A percentile compares a stretch with the other conserved stretches of the same genome.
Conservation (phyloP, 176 grass and related monocot genomes). For the Echinochloa phyllopogon region DNA sequence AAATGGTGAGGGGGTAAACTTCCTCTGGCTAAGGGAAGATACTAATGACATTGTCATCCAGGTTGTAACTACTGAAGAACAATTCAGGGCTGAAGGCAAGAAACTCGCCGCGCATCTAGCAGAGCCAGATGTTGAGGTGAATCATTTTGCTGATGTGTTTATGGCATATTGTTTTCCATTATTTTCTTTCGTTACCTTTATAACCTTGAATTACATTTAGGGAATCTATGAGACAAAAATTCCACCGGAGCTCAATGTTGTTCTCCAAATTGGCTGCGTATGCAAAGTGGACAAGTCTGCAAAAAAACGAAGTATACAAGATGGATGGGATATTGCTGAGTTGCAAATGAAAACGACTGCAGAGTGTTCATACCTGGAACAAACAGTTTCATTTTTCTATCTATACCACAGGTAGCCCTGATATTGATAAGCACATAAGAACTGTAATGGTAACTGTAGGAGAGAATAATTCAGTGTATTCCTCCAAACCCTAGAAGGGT, state of each 20-base stretch:
- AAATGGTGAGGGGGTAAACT: conserved; percentile 25
- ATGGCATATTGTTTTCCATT: conserved; percentile 19
- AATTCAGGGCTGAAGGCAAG: conserved; percentile 84
- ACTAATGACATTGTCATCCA: conserved; percentile 47
- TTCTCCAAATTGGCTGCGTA: conserved; percentile 96
- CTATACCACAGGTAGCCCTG: conserved; percentile 84
- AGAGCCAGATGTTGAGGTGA: conserved; percentile 94
- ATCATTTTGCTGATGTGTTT: conserved; percentile 20
- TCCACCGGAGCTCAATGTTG: conserved; percentile 63
- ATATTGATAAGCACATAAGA: conserved; percentile 3
- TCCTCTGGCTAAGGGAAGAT: conserved; percentile 28
- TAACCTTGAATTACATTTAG: conserved; percentile 49
- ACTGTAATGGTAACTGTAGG: neutral
- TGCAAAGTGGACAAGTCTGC: conserved; percentile 91
- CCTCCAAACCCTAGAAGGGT: no score
- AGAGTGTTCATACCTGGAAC: conserved; percentile 94
- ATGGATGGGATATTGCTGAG: conserved; percentile 87
- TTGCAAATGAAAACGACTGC: conserved; percentile 96
- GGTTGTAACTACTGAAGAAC: conserved; percentile 91
- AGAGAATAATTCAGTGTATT: no score
- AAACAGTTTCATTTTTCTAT: conserved; percentile 88
- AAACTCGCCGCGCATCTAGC: conserved; percentile 88
- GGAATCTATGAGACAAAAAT: conserved; percentile 97
- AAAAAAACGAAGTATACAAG: conserved; percentile 65
- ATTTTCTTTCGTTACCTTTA: conserved; percentile 11